These are phyloP conservation scores for Podospora fimiseda DNA, from an alignment of 495 filamentous ascomycete genomes.

Conservation along the genomic window DNA sequence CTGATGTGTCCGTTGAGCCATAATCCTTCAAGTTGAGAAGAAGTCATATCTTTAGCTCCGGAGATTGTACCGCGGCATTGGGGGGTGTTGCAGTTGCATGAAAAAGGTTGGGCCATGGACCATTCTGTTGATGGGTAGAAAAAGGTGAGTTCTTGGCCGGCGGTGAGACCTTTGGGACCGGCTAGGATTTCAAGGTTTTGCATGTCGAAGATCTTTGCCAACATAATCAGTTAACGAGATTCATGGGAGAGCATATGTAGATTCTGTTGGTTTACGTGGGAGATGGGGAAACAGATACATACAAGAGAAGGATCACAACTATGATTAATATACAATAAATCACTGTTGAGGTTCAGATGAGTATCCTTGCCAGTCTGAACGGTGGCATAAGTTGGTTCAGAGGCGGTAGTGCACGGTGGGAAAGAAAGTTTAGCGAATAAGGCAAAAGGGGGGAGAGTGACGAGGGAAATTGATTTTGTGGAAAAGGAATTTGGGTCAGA, in stretches of 20 bases:
- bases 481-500: constrained; percentile 41
- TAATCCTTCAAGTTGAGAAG: constrained; percentile 37
- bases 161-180: constrained; percentile 47
- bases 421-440: constrained; percentile 49
- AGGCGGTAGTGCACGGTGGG: constrained; percentile 49
- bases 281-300: constrained; percentile 17
- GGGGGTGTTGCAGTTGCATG: constrained; percentile 53
- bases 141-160: constrained; percentile 64
- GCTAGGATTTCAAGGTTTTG: constrained; percentile 55
- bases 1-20: constrained; percentile 53
- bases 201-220: constrained; percentile 69
- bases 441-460: constrained; percentile 56
- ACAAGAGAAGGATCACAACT: constrained; percentile 61
- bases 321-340: constrained; percentile 72
- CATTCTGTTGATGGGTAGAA: constrained; percentile 77
- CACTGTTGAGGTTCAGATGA: constrained; percentile 70
- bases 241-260: no score
- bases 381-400: constrained; percentile 56
- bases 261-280: background rate
- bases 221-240: no score
- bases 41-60: constrained; percentile 50
- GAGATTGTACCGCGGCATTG: constrained; percentile 46
- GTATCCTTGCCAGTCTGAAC: constrained; percentile 56
- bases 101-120: constrained; percentile 67
- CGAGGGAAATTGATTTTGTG: constrained; percentile 54